Percentiles rank a stretch among this genome's conserved stretches.
Conservation (phyloP, 192 early-diverging fungal species). For the Coemansia sp. region DNA sequence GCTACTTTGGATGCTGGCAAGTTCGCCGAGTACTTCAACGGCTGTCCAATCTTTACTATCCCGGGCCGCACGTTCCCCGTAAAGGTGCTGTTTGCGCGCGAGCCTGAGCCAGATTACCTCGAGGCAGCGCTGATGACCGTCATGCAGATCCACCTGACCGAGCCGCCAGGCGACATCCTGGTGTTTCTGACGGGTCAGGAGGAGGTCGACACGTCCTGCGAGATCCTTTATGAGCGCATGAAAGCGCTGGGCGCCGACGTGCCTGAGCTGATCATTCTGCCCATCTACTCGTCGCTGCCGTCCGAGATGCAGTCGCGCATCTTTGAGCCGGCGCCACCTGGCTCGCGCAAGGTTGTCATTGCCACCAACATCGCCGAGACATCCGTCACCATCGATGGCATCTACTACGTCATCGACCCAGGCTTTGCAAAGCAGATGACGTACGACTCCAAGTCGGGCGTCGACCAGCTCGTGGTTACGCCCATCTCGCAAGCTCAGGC, state of each 20-base stretch:
- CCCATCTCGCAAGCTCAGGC: constrained; percentile 96
- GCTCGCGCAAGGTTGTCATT: constrained; percentile 90
- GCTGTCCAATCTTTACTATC: constrained; percentile 95
- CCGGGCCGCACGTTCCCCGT: no score
- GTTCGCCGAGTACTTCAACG: constrained; percentile 85
- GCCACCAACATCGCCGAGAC: constrained; percentile 99
- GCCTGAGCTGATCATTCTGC: constrained; percentile 79
- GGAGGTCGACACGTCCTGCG: constrained; percentile 91
- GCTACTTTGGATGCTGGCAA: constrained; percentile 94
- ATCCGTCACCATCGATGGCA: constrained; percentile 94
- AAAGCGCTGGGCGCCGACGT: constrained; percentile 67
- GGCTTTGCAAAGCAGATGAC: constrained; percentile 94
- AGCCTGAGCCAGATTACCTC: constrained; percentile 92
- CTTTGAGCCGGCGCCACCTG: constrained; percentile 81
- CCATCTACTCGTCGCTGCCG: constrained; percentile 92
- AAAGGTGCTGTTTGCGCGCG: constrained; percentile 91
- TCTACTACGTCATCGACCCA: constrained; percentile 94
- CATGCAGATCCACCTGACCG: constrained; percentile 93
- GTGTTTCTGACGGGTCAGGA: no score
- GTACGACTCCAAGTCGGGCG: constrained; percentile 93
- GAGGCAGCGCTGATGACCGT: constrained; percentile 90
- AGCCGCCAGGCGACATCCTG: constrained; percentile 94
- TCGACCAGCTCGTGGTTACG: constrained; percentile 90
- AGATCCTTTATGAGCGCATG: constrained; percentile 79
- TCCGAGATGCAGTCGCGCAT: constrained; percentile 96